Evolutionary conservation across 192 early-diverging fungal species (phyloP), one percentile per base, ranked within the genome.

Genomic region (Pilaira anomala): DNA sequence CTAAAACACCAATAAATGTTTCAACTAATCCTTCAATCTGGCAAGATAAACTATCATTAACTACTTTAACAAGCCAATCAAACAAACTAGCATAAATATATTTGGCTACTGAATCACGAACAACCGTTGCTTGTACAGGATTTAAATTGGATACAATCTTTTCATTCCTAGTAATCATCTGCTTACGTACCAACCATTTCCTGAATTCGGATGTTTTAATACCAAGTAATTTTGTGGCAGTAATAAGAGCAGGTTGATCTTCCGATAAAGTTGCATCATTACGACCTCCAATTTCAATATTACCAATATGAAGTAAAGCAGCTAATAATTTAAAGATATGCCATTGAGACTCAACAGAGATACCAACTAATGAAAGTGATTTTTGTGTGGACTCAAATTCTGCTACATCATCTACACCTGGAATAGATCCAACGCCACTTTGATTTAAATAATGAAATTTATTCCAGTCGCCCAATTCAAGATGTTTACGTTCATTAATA

Each of bases 41-140:
- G 41, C 76, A 81, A 21, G 85, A 84, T 44, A 99, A 78, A 73
- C 90, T 89, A 42, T 77, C 75, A 76, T 99, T 99, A 78, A 94
- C 88, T 25, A 92, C 82, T 62, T 85, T 87, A 41, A 99, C 95
- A 13, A 99, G 75, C 94, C 96, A 99, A 66, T 98, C 95, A 60
- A 99, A 99, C 45, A 99, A 77, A 65, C 88, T 88, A 7, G 91
- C 88, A 79, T 99, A 99, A 62, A 99, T 86, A 72, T 93, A 97
- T 77, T 98, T 98, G 30, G 97, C 95, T 45, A 99, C 90, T 28
- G 94, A 95, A 71, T 99, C 97, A 25, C 91, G 80, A 16, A 91
- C 90, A 18, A 91, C 83, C 44, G 78, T 67, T 46, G 93, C 90
- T 72, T 93, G 89, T 25, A 78, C 76, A 3, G 76, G 76, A 53